phyloP scores from a whole-genome alignment of 768 basidiomycete genomes.

The Rickenella mellea region DNA sequence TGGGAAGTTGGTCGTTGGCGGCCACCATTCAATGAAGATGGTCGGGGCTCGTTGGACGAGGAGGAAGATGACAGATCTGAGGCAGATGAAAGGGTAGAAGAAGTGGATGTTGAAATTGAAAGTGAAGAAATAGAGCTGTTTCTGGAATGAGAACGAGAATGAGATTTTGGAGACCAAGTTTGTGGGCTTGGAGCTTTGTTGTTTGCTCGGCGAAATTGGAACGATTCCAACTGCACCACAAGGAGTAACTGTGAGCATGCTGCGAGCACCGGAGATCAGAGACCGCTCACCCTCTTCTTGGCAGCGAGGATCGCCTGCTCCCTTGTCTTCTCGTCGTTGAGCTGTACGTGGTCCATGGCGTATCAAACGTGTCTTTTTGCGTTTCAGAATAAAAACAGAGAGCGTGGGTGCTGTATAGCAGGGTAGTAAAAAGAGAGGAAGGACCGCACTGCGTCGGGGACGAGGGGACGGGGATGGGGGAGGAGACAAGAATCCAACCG shows the following conservation, averaged over 20 bases:
- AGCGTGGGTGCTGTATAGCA: conserved; percentile 24
- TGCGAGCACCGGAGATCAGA: conserved; percentile 1
- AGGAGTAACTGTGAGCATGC: not conserved
- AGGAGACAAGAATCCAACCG: conserved; percentile 1
- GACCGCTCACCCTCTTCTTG: conserved; percentile 30
- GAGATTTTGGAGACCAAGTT: conserved; percentile 31
- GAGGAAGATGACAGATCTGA: conserved; percentile 25
- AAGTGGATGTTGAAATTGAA: conserved; percentile 27
- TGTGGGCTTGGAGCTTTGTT: conserved; percentile 25
- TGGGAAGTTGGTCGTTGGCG: conserved; percentile 61
- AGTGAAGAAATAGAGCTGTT: conserved; percentile 46
- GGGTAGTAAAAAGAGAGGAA: conserved; percentile 27
- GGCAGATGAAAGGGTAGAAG: conserved; percentile 28
- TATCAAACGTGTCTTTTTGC: conserved; percentile 7
- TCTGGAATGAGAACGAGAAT: conserved; percentile 65
- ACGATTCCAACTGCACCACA: conserved; percentile 52
- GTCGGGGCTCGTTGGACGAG: conserved; percentile 13
- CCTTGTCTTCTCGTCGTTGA: conserved; percentile 17
- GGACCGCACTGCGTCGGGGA: not conserved
- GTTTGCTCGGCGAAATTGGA: conserved; percentile 47
- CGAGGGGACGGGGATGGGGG: conserved; percentile 1
- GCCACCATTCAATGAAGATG: not conserved
- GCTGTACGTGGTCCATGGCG: conserved; percentile 13
- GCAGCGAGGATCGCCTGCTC: conserved; percentile 26
- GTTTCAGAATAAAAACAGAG: conserved; percentile 10